Evolutionary conservation across 1,284 basidiomycete species (phyloP), one percentile per base, ranked within the genome.

Genomic region (Porogramme epimiltina): DNA sequence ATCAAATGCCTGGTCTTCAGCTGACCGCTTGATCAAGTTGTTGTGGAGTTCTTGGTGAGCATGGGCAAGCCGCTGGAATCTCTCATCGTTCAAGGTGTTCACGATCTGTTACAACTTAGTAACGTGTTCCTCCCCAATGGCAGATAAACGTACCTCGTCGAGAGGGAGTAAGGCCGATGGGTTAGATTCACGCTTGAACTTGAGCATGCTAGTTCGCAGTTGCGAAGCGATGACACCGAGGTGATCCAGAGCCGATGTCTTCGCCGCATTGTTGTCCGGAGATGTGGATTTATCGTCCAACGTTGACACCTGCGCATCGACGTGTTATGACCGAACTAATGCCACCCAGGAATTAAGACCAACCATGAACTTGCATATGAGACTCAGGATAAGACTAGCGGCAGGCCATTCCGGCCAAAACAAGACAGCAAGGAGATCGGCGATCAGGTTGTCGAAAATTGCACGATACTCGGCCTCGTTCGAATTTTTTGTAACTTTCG

Each of bases 391-490:
- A 19, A 97, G 70, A 36, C 87, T 81, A 1, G 96, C 92, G 6
- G 91, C 95, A 0, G 97, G 96, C 95, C 95, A 99, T 67, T 99
- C 96, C 0, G 96, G 95, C 79, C 91, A 90, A 66, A 91, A 95
- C 3, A 98, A 73, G 3, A 96, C 93, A 15, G 81, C 79, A n/a
- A 98, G 78, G 16, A 98, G 75, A 65, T 99, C 96, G 4, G 85
- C 83, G 28, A 98, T 84, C 13, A 98, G 77, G 56, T 89, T 90
- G 63, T 98, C 95, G 54, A 99, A 88, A 37, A 98, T 93, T 0
- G 84, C 78, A 49, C 93, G 85, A 68, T 96, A 97, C 66, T 96
- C 94, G 2, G 89, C 85, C 65, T 97, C 95, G 52, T 92, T 91
- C 0, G 90, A 85, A 54, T 88, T 89, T 70, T 96, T 97, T 23